Conservation (phyloP, 345 rosid genomes). For the Brassica nigra region DNA sequence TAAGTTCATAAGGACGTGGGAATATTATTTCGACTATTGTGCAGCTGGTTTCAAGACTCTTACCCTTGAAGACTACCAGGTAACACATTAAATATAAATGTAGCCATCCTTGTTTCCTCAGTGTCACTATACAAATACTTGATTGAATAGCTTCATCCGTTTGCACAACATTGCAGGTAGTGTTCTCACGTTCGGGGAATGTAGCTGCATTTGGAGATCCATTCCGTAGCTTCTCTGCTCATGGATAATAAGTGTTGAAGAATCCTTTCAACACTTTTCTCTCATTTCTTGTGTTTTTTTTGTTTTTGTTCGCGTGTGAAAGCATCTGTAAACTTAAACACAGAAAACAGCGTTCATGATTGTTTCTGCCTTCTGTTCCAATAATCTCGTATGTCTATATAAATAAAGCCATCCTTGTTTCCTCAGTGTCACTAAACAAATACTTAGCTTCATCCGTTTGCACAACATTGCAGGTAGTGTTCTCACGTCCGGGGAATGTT, state of each 20-base stretch:
- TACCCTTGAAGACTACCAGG: slow-evolving; percentile 23
- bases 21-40: slow-evolving; percentile 77
- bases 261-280: background rate
- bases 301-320: background rate
- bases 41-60: slow-evolving; percentile 76
- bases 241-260: background rate
- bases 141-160: background rate
- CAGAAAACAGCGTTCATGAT: background rate
- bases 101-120: background rate
- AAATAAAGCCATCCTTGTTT: background rate
- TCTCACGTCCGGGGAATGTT: slow-evolving; percentile 71
- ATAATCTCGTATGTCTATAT: background rate
- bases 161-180: slow-evolving; percentile 42
- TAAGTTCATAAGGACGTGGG: slow-evolving; percentile 83
- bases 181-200: slow-evolving; percentile 78
- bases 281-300: background rate
- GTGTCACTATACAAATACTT: background rate
- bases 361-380: background rate
- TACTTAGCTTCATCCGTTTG: background rate
- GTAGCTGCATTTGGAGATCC: slow-evolving; percentile 51
- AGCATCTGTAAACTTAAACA: background rate
- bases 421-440: background rate
- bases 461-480: slow-evolving; percentile 49
- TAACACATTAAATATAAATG: background rate
- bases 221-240: slow-evolving; percentile 45